Evolutionary conservation across 2,329 filamentous ascomycete species (phyloP), one percentile per base, ranked within the genome.

Genomic region (Fusarium oxysporum): DNA sequence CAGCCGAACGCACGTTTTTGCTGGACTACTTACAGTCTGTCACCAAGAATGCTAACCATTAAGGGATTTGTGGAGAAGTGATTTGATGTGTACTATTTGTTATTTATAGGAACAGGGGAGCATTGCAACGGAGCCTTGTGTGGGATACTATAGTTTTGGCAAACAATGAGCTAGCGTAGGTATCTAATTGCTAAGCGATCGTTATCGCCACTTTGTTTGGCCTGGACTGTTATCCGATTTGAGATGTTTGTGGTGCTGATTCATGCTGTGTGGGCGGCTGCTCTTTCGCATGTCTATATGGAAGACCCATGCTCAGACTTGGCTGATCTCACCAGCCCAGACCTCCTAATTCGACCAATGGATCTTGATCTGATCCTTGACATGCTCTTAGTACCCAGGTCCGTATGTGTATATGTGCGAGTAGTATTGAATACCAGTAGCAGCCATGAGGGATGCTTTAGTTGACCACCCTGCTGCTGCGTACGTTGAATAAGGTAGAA

Each of bases 1-100:
- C 92, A 0, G 92, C 90, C 1, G 91, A 96, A 74, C 92, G 93
- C 78, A 91, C 87, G 21, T 96, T 96, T 76, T 83, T 97, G 78
- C 85, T 96, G 57, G 92, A 89, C 14, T 96, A 94, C 78, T 83
- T 97, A 76, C 89, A 93, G 71, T 85, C 85, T 32, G 84, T 86
- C 6, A 85, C 86, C 16, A 82, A 83, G 40, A 83, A 77, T 47
- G 79, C 80, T n/a, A 78, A 79, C 28, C 80, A 81, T 43, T 83
- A 65, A 58, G 40, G 41, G 19, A 17, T 44, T n/a, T 28, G 37
- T 51, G 50, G 62, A 47, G 40, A 59, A 30, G 57, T 60, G 44
- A 51, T 63, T 68, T 64, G 45, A 58, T 57, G 63, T 76, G 71
- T 60, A 68, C 53, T 59, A 68, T 64, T 66, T 74, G 63, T 63